A percentile compares a stretch with the other conserved stretches of the same genome.
phyloP scores from a whole-genome alignment of 2,329 filamentous ascomycete genomes.

The Apiospora kogelbergensis region DNA sequence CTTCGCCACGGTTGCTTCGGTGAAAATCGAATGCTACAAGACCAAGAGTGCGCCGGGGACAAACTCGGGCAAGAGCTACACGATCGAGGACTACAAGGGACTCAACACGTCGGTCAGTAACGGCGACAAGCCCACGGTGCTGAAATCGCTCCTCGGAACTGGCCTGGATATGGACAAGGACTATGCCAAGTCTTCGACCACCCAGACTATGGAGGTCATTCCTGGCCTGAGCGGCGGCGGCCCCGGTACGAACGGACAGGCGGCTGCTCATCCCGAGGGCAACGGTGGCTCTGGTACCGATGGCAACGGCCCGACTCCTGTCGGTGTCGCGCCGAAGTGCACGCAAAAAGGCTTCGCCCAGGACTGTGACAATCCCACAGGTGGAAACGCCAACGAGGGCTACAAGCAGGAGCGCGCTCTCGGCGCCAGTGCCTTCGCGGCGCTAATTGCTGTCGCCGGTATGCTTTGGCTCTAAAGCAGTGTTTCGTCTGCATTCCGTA shows the following conservation, averaged over 20 bases:
- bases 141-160: slow-evolving; percentile 78
- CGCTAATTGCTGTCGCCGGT: slow-evolving; percentile 29
- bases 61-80: slow-evolving; percentile 71
- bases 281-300: slow-evolving; percentile 14
- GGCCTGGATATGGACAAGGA: slow-evolving; percentile 68
- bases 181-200: slow-evolving; percentile 33
- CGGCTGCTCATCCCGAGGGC: slow-evolving; percentile 20
- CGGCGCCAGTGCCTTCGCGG: slow-evolving; percentile 32
- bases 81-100: slow-evolving; percentile 63
- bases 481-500: neutral
- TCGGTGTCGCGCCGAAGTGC: slow-evolving; percentile 19
- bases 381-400: slow-evolving; percentile 23
- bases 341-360: slow-evolving; percentile 28
- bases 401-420: slow-evolving; percentile 25
- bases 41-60: slow-evolving; percentile 60
- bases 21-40: slow-evolving; percentile 85
- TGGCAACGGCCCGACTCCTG: slow-evolving; percentile 15
- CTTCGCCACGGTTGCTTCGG: slow-evolving; percentile 75
- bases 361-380: slow-evolving; percentile 20
- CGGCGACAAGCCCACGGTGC: slow-evolving; percentile 70
- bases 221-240: slow-evolving; percentile 32
- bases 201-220: slow-evolving; percentile 23
- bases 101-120: slow-evolving; percentile 79
- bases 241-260: slow-evolving; percentile 32
- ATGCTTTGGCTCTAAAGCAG: slow-evolving; percentile 28